A percentile compares a stretch with the other conserved stretches of the same genome.
Conservation (phyloP, 495 filamentous ascomycete genomes). For the Parathielavia appendiculata region DNA sequence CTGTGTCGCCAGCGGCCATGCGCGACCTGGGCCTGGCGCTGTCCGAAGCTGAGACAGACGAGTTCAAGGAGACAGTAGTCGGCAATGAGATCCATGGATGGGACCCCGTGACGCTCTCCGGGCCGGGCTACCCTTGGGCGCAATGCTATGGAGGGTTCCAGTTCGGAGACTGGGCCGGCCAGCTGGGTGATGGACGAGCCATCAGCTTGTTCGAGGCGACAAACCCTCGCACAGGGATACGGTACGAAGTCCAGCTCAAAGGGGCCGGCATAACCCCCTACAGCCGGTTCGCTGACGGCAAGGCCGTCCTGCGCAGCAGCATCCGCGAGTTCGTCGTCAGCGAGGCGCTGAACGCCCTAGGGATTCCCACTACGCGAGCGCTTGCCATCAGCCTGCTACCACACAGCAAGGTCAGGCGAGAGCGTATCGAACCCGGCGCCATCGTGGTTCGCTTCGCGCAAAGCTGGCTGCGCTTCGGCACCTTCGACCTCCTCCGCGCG, state of each 20-base stretch:
- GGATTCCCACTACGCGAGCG: constrained; percentile 81
- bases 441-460: constrained; percentile 90
- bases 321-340: constrained; percentile 92
- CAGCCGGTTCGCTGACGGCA: constrained; percentile 94
- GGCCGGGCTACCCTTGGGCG: constrained; percentile 89
- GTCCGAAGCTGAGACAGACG: constrained; percentile 61
- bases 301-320: constrained; percentile 83
- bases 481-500: constrained; percentile 80
- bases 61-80: constrained; percentile 69
- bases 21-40: constrained; percentile 65
- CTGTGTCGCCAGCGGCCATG: constrained; percentile 71
- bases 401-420: constrained; percentile 64
- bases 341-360: constrained; percentile 76
- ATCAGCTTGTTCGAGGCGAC: constrained; percentile 89
- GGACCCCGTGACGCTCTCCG: constrained; percentile 52
- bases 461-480: constrained; percentile 85
- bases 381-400: constrained; percentile 74
- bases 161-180: constrained; percentile 88
- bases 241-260: constrained; percentile 91
- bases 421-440: constrained; percentile 86
- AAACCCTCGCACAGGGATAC: constrained; percentile 62
- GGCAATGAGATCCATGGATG: constrained; percentile 73
- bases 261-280: constrained; percentile 92
- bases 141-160: constrained; percentile 94
- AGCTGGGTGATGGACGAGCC: constrained; percentile 90